phyloP scores from a whole-genome alignment of 306 rosid species.

The Corylus avellana region DNA sequence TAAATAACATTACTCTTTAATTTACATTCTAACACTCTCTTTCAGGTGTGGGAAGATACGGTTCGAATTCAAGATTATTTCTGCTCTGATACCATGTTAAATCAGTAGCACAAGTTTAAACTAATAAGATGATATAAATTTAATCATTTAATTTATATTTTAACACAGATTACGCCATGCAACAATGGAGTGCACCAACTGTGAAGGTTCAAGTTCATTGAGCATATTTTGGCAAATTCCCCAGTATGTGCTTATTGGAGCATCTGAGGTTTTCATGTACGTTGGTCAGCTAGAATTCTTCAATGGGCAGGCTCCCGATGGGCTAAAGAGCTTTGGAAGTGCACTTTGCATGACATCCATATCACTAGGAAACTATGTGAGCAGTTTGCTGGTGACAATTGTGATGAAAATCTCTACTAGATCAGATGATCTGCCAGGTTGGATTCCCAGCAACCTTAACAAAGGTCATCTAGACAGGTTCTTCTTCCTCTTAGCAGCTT shows the following conservation, averaged over 20 bases:
- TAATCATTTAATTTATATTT: too few relatives aligned
- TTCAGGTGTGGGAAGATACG: too few relatives aligned
- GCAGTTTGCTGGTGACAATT: slow-evolving; percentile 65
- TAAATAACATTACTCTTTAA: too few relatives aligned
- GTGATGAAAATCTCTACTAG: slow-evolving; percentile 66
- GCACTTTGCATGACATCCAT: slow-evolving; percentile 85
- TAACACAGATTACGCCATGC: slow-evolving; percentile 31
- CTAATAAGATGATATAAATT: too few relatives aligned
- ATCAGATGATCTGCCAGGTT: slow-evolving; percentile 54
- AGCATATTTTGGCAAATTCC: slow-evolving; percentile 82
- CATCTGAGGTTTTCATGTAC: slow-evolving; percentile 86
- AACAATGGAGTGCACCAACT: slow-evolving; percentile 23
- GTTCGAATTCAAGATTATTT: too few relatives aligned
- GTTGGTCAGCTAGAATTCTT: slow-evolving; percentile 81
- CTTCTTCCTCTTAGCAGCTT: slow-evolving; percentile 68
- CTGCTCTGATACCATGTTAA: too few relatives aligned
- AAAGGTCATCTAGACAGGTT: slow-evolving; percentile 70
- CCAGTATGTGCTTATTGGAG: slow-evolving; percentile 68
- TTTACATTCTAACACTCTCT: too few relatives aligned
- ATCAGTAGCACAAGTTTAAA: too few relatives aligned
- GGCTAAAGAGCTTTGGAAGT: slow-evolving; percentile 82
- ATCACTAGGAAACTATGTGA: slow-evolving; percentile 74
- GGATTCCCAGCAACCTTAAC: slow-evolving; percentile 81
- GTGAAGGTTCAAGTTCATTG: slow-evolving; percentile 52
- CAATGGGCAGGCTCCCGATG: slow-evolving; percentile 76